A percentile compares a stretch with the other conserved stretches of the same genome.
Evolutionary conservation across 2,329 filamentous ascomycete genomes (phyloP).

Genomic region (Colletotrichum somersetense): DNA sequence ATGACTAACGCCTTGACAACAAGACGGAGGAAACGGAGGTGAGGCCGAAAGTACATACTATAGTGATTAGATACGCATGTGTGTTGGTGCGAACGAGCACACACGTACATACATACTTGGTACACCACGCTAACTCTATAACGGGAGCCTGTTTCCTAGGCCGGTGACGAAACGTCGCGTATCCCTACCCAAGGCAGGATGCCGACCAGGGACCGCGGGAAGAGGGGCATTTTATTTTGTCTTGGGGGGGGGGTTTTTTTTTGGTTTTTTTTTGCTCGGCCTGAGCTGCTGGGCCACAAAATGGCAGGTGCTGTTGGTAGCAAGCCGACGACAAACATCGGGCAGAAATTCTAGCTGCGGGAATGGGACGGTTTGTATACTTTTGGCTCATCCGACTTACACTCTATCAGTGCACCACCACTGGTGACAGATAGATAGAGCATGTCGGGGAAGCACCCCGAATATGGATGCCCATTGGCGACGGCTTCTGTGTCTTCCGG

Average conservation of each 20-base stretch:
- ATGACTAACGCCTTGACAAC: not conserved
- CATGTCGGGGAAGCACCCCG: not conserved
- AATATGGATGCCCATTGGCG: constrained; percentile 8
- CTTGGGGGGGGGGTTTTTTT: too few relatives aligned
- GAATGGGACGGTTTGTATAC: constrained; percentile 15
- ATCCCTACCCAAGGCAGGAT: constrained; percentile 23
- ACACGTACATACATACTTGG: not conserved
- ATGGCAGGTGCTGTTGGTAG: constrained; percentile 2
- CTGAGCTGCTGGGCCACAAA: constrained; percentile 1
- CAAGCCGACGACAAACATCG: not conserved
- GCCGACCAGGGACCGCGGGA: constrained; percentile 31
- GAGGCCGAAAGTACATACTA: not conserved
- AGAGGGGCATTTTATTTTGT: not conserved
- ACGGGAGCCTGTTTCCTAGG: constrained; percentile 23
- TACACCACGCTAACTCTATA: not conserved
- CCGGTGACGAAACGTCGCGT: constrained; percentile 34
- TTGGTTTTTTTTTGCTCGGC: not conserved
- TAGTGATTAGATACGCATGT: not conserved
- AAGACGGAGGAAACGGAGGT: constrained; percentile 3
- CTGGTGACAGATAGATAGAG: constrained; percentile 3
- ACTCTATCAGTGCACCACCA: not conserved
- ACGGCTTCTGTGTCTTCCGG: constrained; percentile 1
- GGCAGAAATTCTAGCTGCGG: not conserved
- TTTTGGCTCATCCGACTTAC: constrained; percentile 15
- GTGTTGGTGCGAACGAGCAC: not conserved